phyloP scores from a whole-genome alignment of 306 rosid species.

The Malus orientalis region DNA sequence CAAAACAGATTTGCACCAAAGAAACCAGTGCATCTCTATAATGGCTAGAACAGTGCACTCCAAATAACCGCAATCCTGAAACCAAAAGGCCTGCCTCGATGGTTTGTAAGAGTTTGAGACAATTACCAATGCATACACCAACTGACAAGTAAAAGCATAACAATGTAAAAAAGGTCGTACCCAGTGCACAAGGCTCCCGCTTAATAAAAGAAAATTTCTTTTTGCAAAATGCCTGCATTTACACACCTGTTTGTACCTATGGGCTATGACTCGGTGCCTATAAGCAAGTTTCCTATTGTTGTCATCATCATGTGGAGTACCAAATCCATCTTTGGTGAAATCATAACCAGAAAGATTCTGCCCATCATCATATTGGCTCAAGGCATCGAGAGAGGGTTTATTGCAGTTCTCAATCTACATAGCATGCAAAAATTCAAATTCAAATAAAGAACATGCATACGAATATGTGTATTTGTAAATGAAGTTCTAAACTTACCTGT shows the following conservation, averaged over 20 bases:
- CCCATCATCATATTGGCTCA: slow-evolving; percentile 65
- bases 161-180: too few species aligned
- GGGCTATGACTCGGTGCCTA: slow-evolving; percentile 65
- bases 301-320: slow-evolving; percentile 46
- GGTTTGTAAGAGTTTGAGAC: neutral
- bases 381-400: slow-evolving; percentile 56
- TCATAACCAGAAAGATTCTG: slow-evolving; percentile 70
- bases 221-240: neutral
- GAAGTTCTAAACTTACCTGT: slow-evolving; percentile 44
- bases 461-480: neutral
- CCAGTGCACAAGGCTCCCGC: too few species aligned
- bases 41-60: neutral
- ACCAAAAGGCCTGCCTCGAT: neutral
- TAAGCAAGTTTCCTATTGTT: slow-evolving; percentile 78
- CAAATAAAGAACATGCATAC: neutral
- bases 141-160: neutral
- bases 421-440: neutral
- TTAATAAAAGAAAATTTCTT: neutral
- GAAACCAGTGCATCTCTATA: neutral
- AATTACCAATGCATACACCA: neutral
- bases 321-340: slow-evolving; percentile 64
- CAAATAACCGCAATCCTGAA: neutral
- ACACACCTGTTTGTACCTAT: slow-evolving; percentile 57
- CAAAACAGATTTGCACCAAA: neutral
- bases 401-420: slow-evolving; percentile 79